Evolutionary conservation across 805 yeast species (phyloP).

Genomic region (Candida khao-thaluensis): DNA sequence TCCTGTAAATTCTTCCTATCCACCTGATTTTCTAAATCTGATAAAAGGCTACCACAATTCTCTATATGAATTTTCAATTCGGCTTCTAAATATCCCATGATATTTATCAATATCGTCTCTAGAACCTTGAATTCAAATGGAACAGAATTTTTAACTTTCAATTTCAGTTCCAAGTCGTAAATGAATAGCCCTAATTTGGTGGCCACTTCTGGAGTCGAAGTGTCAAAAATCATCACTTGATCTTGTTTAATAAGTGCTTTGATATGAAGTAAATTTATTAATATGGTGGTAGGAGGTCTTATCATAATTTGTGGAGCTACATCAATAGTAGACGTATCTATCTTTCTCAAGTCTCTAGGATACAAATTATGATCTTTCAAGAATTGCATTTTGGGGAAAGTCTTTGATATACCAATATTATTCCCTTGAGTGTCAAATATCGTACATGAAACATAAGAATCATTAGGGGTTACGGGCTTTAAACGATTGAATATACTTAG

Average conservation of each 20-base stretch:
- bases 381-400: conserved; percentile 70
- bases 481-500: conserved; percentile 19
- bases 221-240: conserved; percentile 80
- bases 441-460: conserved; percentile 70
- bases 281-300: conserved; percentile 66
- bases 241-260: conserved; percentile 85
- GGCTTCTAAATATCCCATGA: conserved; percentile 74
- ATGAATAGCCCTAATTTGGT: conserved; percentile 71
- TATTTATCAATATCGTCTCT: conserved; percentile 79
- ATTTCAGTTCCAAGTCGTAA: conserved; percentile 78
- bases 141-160: conserved; percentile 36
- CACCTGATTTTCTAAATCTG: conserved; percentile 74
- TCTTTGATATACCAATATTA: conserved; percentile 65
- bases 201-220: conserved; percentile 64
- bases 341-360: conserved; percentile 84
- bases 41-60: conserved; percentile 60
- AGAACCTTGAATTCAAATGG: conserved; percentile 77
- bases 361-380: conserved; percentile 68
- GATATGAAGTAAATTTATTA: conserved; percentile 81
- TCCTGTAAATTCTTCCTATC: conserved; percentile 74
- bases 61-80: conserved; percentile 62
- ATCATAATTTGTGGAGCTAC: conserved; percentile 89
- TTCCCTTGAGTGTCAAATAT: conserved; percentile 71
- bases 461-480: conserved; percentile 48
- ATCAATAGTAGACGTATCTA: conserved; percentile 71